Percentiles rank a stretch among this genome's conserved stretches.
Conservation (phyloP, 2,329 filamentous ascomycete species). For the Pseudocercospora ulei region DNA sequence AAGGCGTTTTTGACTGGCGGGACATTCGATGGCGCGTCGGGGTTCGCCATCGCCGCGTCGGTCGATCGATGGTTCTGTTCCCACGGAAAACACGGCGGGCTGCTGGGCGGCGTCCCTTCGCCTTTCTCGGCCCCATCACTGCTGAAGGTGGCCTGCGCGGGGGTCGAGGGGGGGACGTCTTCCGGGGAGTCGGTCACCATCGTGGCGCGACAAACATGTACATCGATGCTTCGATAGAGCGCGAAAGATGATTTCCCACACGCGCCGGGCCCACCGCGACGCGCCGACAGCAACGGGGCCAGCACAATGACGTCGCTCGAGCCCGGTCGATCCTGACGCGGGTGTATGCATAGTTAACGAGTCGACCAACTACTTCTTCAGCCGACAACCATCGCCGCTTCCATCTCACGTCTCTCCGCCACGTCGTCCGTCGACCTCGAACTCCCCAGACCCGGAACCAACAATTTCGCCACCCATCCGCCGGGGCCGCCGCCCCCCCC, state of each 20-base stretch:
- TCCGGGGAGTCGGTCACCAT: conserved; percentile 9
- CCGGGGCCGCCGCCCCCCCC: conserved; percentile 10
- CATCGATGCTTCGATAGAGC: no score
- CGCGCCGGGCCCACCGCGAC: no score
- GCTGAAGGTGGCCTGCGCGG: conserved; percentile 17
- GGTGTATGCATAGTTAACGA: no score
- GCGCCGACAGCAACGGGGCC: no score
- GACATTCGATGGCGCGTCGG: conserved; percentile 28
- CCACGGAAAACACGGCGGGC: conserved; percentile 42
- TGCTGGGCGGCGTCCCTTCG: conserved; percentile 44
- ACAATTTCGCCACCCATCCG: conserved; percentile 6
- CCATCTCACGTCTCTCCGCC: conserved; percentile 5
- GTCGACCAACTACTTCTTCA: no score
- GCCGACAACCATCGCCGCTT: no score
- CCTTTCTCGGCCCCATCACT: conserved; percentile 19
- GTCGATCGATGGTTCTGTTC: conserved; percentile 14
- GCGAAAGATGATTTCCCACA: no score
- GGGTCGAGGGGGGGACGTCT: conserved; percentile 22
- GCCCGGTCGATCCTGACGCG: no score
- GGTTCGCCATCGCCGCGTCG: conserved; percentile 6
- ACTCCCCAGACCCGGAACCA: neutral
- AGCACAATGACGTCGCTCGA: no score
- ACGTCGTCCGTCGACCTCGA: conserved; percentile 12
- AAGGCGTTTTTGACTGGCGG: conserved; percentile 29
- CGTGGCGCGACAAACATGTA: no score